A percentile compares a stretch with the other conserved stretches of the same genome.
Evolutionary conservation across 352 stramenopile species (phyloP).

Genomic region (Globisporangium barbulae): DNA sequence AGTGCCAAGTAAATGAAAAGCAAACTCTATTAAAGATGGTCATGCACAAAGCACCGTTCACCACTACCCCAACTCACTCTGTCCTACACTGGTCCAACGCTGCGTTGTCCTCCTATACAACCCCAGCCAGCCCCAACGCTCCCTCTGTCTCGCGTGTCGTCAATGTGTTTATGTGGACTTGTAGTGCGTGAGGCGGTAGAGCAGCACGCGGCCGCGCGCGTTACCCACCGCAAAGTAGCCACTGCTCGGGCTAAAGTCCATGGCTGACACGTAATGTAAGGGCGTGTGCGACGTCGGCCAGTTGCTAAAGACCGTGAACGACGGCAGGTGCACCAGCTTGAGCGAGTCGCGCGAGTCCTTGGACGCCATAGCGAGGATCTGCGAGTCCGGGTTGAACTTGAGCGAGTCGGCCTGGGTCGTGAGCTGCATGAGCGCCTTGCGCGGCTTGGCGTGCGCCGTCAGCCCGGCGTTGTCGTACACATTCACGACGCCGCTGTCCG

Average conservation of each 20-base stretch:
- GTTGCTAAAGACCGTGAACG: slow-evolving; percentile 95
- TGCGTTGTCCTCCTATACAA: neutral
- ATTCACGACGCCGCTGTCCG: slow-evolving; percentile 97
- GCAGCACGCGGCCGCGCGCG: slow-evolving; percentile 94
- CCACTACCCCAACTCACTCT: neutral
- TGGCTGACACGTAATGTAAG: slow-evolving; percentile 94
- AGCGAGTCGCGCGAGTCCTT: slow-evolving; percentile 91
- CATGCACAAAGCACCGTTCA: slow-evolving; percentile 2
- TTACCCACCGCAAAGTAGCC: slow-evolving; percentile 95
- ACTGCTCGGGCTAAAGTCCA: slow-evolving; percentile 96
- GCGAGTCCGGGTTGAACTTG: slow-evolving; percentile 91
- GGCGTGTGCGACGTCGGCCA: slow-evolving; percentile 97
- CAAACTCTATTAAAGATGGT: slow-evolving; percentile 21
- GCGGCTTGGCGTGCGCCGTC: slow-evolving; percentile 51
- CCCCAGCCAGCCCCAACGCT: slow-evolving; percentile 3
- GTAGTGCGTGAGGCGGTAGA: slow-evolving; percentile 97
- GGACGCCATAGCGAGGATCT: slow-evolving; percentile 94
- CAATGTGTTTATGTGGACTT: slow-evolving; percentile 60
- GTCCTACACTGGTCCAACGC: neutral
- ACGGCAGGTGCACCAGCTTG: slow-evolving; percentile 94
- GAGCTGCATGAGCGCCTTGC: slow-evolving; percentile 97
- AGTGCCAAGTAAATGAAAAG: slow-evolving; percentile 10
- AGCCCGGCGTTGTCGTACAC: slow-evolving; percentile 89
- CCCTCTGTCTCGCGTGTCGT: neutral
- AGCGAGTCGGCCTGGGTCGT: slow-evolving; percentile 89